phyloP scores from a whole-genome alignment of 129 eudicot species.

The Calendula officinalis region DNA sequence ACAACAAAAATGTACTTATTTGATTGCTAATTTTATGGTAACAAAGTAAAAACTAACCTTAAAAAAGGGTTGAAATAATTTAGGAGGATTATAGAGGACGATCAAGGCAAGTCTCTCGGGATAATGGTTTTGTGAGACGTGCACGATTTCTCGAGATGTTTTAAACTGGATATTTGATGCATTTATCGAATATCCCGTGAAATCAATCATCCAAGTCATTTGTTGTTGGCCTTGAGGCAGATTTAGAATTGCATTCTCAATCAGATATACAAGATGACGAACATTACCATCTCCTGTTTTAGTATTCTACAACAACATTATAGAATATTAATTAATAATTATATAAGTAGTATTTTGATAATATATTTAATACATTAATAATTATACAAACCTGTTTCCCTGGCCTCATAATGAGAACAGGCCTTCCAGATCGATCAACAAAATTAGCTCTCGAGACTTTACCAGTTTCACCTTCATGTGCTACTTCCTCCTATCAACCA shows the following conservation, averaged over 20 bases:
- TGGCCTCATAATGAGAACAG: conserved; percentile 90
- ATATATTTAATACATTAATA: too few relatives aligned
- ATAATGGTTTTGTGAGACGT: conserved; percentile 75
- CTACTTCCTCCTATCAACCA: conserved; percentile 64
- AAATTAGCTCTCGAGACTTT: conserved; percentile 78
- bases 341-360: background rate
- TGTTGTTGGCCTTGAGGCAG: conserved; percentile 85
- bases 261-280: conserved; percentile 72
- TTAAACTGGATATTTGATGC: conserved; percentile 53
- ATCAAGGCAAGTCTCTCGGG: conserved; percentile 81
- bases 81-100: conserved; percentile 70
- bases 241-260: conserved; percentile 82
- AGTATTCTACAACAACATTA: conserved; percentile 49
- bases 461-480: conserved; percentile 85
- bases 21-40: background rate
- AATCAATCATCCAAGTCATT: conserved; percentile 92
- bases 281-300: conserved; percentile 67
- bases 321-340: too few relatives aligned
- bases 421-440: conserved; percentile 66
- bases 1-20: background rate
- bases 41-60: conserved; percentile 42
- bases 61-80: conserved; percentile 66
- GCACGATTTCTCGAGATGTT: conserved; percentile 67
- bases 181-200: conserved; percentile 66
- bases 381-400: conserved; percentile 65